Conservation (phyloP, 2,329 filamentous ascomycete genomes). For the Fonsecaea nubica region DNA sequence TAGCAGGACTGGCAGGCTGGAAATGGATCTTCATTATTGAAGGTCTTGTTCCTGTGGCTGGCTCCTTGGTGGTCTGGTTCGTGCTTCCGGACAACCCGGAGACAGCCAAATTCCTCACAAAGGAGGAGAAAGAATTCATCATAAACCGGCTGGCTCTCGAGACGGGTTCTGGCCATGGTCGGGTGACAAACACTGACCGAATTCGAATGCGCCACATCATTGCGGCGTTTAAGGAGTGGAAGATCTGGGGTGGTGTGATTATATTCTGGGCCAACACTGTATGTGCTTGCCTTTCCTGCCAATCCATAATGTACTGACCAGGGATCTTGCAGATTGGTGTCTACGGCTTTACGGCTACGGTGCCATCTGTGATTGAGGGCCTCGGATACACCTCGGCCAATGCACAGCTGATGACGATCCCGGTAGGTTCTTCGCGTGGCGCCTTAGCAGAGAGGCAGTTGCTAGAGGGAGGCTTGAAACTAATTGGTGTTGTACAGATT, state of each 20-base stretch:
- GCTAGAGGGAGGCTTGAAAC: slow-evolving; percentile 37
- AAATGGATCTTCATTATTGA: slow-evolving; percentile 65
- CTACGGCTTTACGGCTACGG: slow-evolving; percentile 35
- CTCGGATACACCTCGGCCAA: slow-evolving; percentile 50
- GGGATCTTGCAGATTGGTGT: slow-evolving; percentile 30
- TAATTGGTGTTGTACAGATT: slow-evolving; percentile 44
- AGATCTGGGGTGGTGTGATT: slow-evolving; percentile 61
- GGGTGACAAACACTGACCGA: slow-evolving; percentile 64
- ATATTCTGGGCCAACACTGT: slow-evolving; percentile 39
- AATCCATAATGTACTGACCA: background rate
- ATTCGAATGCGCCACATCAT: slow-evolving; percentile 72
- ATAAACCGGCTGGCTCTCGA: slow-evolving; percentile 69
- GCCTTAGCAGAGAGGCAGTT: too few relatives aligned
- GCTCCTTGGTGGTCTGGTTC: slow-evolving; percentile 59
- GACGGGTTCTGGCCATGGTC: slow-evolving; percentile 61
- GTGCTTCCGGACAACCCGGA: slow-evolving; percentile 77
- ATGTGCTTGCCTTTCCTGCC: background rate
- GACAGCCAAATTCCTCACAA: slow-evolving; percentile 72
- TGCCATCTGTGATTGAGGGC: slow-evolving; percentile 50
- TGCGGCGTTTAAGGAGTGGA: slow-evolving; percentile 70
- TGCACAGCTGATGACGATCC: slow-evolving; percentile 50
- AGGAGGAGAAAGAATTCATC: slow-evolving; percentile 71
- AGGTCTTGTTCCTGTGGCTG: slow-evolving; percentile 57
- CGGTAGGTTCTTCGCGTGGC: slow-evolving; percentile 50
- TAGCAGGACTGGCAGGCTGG: slow-evolving; percentile 56